Evolutionary conservation across 805 yeast species (phyloP), one percentile per base, ranked within the genome.

Genomic region (Debaryomyces tyrocola): DNA sequence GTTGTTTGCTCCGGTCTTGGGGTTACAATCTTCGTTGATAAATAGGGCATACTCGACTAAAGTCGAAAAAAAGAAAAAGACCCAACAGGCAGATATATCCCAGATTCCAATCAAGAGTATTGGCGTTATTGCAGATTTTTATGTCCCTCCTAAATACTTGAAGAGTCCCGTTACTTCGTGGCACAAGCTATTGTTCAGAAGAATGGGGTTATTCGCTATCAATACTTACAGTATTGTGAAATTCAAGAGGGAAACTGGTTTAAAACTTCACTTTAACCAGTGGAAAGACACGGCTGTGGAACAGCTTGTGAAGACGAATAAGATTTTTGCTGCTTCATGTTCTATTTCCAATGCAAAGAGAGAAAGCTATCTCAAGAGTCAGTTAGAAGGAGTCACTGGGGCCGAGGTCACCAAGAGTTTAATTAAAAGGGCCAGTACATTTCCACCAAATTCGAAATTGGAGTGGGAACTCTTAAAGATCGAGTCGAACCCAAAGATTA

Each of bases 231-330:
- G 73, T 49, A 72, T 77, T 4, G 75, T 72, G 45, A 73, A 73
- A 52, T 78, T 66, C 57, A 76, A 70, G 63, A 59, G 64, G 37
- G 78, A 73, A 41, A 68, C 75, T 33, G 64, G 65, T 33, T 60
- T 66, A 48, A 66, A 64, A 21, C 79, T 82, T 33, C 60, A 78
- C 46, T 85, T 82, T 64, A 88, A 91, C 28, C 78, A 83, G 49
- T 91, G 96, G 96, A 88, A 87, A 64, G 92, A 90, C 65, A 77
- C 77, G 27, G 96, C 96, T 6, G 82, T 91, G 55, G 89, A 89
- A 55, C 74, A 73, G 42, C 90, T 83, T 63, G 86, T 85, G 24
- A 79, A 80, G 47, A 85, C 88, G n/a, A 90, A 91, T 67, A 82
- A 83, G 58, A 83, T 90, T 2, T 91, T 91, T 72, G 92, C 96